Percentiles rank a stretch among this genome's conserved stretches.
These are phyloP conservation scores for Phaeosphaeria sp. DNA, from an alignment of 2,329 filamentous ascomycete species.

Conservation along the genomic window DNA sequence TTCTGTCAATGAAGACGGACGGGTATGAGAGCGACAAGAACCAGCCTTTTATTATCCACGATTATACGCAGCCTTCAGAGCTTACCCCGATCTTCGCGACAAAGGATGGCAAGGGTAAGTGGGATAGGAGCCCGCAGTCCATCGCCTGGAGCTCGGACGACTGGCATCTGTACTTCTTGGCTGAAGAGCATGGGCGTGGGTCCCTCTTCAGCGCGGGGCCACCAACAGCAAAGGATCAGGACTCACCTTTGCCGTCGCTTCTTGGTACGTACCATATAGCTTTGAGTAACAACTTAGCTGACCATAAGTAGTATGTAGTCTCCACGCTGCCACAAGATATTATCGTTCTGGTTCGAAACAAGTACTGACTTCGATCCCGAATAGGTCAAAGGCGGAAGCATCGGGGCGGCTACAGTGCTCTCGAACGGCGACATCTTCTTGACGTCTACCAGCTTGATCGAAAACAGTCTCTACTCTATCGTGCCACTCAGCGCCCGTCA, in stretches of 20 bases:
- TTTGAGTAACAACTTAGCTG: no score
- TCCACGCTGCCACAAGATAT: no score
- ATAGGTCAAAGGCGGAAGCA: slow-evolving; percentile 42
- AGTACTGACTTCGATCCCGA: no score
- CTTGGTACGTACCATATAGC: no score
- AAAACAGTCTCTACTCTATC: slow-evolving; percentile 74
- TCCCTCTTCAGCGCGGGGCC: slow-evolving; percentile 58
- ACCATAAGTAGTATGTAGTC: no score
- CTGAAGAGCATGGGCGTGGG: slow-evolving; percentile 73
- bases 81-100: slow-evolving; percentile 67
- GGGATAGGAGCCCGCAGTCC: slow-evolving; percentile 62
- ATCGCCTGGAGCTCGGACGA: slow-evolving; percentile 62
- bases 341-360: no score
- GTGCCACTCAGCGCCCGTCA: slow-evolving; percentile 48
- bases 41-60: slow-evolving; percentile 68
- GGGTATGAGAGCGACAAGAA: slow-evolving; percentile 85
- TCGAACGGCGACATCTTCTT: slow-evolving; percentile 64
- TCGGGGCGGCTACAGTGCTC: slow-evolving; percentile 60
- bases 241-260: slow-evolving; percentile 28
- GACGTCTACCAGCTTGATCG: slow-evolving; percentile 71
- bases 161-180: slow-evolving; percentile 71
- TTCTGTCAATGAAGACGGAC: slow-evolving; percentile 77
- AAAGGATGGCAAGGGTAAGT: slow-evolving; percentile 66
- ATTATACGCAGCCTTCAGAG: slow-evolving; percentile 64
- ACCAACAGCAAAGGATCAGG: slow-evolving; percentile 15